Percentiles rank a stretch among this genome's conserved stretches.
Conservation (phyloP, 345 rosid genomes). For the Lenwebbia sp. region DNA sequence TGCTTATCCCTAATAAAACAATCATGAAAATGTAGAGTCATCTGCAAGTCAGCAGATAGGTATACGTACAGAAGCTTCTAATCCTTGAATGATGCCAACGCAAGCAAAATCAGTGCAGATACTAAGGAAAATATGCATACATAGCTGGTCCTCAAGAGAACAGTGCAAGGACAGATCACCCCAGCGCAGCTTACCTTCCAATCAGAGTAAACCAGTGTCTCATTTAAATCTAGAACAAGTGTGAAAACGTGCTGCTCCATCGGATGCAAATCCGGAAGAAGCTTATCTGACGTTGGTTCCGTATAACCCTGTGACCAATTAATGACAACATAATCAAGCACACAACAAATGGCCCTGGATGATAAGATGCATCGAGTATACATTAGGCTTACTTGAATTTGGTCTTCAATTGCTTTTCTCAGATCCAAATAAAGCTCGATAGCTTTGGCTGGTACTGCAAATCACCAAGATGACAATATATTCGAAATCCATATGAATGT, state of each 20-base stretch:
- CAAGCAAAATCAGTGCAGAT: neutral
- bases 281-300: slow-evolving; percentile 93
- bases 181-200: slow-evolving; percentile 60
- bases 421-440: slow-evolving; percentile 80
- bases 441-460: slow-evolving; percentile 69
- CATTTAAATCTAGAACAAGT: slow-evolving; percentile 90
- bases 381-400: slow-evolving; percentile 42
- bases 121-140: neutral
- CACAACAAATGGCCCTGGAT: neutral
- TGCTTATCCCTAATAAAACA: neutral
- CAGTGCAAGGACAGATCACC: neutral
- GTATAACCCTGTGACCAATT: slow-evolving; percentile 50
- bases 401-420: slow-evolving; percentile 69
- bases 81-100: neutral
- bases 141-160: neutral
- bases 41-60: neutral
- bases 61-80: neutral
- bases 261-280: slow-evolving; percentile 96
- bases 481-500: neutral
- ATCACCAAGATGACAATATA: neutral
- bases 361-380: neutral
- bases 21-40: neutral
- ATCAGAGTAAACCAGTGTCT: slow-evolving; percentile 81
- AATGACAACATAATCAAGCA: neutral
- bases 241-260: slow-evolving; percentile 78